Conservation (phyloP, 257 asterid genomes). For the Fraxinus quadrangulata region DNA sequence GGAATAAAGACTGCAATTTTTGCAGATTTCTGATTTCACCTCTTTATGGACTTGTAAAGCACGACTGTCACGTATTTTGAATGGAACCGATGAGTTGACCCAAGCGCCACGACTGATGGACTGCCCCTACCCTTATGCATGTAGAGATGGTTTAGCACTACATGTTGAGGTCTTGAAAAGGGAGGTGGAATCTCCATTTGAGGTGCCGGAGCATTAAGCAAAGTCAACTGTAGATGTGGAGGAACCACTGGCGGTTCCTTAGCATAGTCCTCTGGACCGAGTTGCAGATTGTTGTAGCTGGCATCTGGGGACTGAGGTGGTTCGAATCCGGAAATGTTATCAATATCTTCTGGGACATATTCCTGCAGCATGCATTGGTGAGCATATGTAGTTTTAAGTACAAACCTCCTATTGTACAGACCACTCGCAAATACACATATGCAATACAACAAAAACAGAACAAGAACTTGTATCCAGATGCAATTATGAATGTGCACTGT, state of each 20-base stretch:
- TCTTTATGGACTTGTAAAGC: conserved; percentile 96
- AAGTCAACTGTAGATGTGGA: conserved; percentile 76
- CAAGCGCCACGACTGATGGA: conserved; percentile 91
- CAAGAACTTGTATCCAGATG: background rate
- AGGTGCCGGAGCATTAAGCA: conserved; percentile 78
- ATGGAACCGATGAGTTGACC: conserved; percentile 84
- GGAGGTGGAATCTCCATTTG: conserved; percentile 91
- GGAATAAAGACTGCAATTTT: conserved; percentile 21
- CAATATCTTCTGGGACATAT: conserved; percentile 87
- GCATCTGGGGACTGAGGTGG: conserved; percentile 96
- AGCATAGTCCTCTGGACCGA: conserved; percentile 75
- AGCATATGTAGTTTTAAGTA: background rate
- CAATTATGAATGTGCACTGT: background rate
- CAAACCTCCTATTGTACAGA: background rate
- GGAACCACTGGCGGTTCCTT: conserved; percentile 96
- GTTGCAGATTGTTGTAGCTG: conserved; percentile 71
- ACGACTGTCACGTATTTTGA: conserved; percentile 96
- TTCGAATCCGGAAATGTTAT: conserved; percentile 88
- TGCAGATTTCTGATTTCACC: conserved; percentile 44
- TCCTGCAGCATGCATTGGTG: conserved; percentile 57
- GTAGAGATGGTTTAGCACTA: conserved; percentile 95
- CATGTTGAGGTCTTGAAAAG: conserved; percentile 90
- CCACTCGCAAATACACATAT: background rate
- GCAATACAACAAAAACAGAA: background rate
- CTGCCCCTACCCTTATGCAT: conserved; percentile 87